These are phyloP conservation scores for Bretziella fagacearum DNA, from an alignment of 2,329 filamentous ascomycete species.

Conservation along the genomic window DNA sequence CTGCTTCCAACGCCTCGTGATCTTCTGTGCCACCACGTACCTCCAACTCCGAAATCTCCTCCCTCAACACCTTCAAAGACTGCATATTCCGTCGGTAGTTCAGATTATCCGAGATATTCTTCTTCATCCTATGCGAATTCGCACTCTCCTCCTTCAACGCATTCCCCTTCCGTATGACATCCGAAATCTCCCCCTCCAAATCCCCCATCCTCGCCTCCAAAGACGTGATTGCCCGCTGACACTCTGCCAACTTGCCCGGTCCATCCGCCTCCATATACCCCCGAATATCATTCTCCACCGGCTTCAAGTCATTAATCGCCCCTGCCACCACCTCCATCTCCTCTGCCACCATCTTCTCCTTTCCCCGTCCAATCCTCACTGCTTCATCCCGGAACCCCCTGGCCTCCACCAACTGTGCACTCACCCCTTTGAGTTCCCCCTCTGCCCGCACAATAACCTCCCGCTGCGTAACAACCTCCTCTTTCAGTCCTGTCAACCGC, in stretches of 20 bases:
- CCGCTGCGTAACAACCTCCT: conserved; percentile 49
- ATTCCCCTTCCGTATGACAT: conserved; percentile 55
- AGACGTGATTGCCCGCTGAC: conserved; percentile 49
- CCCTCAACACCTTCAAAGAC: conserved; percentile 47
- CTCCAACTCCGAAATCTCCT: conserved; percentile 59
- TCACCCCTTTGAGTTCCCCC: conserved; percentile 53
- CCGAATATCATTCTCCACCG: conserved; percentile 61
- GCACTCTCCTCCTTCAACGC: conserved; percentile 59
- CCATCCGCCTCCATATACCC: conserved; percentile 65
- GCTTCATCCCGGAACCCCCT: conserved; percentile 63
- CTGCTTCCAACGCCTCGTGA: conserved; percentile 52
- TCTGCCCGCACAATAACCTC: conserved; percentile 54
- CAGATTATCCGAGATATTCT: conserved; percentile 77
- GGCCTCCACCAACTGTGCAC: conserved; percentile 59
- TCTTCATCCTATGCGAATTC: conserved; percentile 67
- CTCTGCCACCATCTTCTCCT: conserved; percentile 54
- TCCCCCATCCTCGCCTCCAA: conserved; percentile 49
- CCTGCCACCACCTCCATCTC: conserved; percentile 55
- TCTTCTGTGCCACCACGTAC: conserved; percentile 68
- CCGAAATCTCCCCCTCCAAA: conserved; percentile 49
- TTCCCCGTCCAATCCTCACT: conserved; percentile 50
- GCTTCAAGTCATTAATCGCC: conserved; percentile 59
- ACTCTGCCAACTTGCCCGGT: conserved; percentile 49
- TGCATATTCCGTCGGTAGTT: conserved; percentile 57
- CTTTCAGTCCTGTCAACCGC: conserved; percentile 58